Base-by-base conservation (phyloP, 2,329 filamentous ascomycete species). In the Malbranchea zuffiana region DNA sequence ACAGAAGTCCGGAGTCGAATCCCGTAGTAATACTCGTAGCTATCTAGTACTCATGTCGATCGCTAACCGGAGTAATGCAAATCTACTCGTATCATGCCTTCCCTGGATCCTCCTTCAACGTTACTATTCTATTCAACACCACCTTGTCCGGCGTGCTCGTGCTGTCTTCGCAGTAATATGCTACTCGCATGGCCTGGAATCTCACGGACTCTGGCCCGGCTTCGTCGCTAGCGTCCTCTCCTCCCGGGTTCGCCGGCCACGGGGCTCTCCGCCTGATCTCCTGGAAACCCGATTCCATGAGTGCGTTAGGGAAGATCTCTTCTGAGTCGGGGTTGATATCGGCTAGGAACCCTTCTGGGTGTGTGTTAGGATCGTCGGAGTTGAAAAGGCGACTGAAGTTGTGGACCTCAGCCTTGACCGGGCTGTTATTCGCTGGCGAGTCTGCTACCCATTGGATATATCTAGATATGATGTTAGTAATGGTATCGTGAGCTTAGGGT, bases 131-230 rank as follows among this genome's bases (percentile, higher is more conserved):
- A 64, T 96, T 96, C 19, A 96, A 64, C 32, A 96, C 74, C 46
- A 93, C 68, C 58, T 80, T 83, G n/a, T 84, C 82, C 20, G 75
- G 74, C 0, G 75, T 81, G 42, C 77, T 82, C 50, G 93, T 85
- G 15, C 72, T 74, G 56, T 95, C 87, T 57, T 68, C 44, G 66
- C 77, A 77, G 63, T 90, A 90, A 56, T 92, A 94, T 6, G 80
- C 88, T 29, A 88, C 82, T 17, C 88, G 73, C 70, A 94, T 78
- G 2, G 78, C 88, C 68, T 96, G 88, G 71, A 96, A 96, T 32
- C 88, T 71, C 5, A 95, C 80, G 37, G 71, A 80, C 61, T 84
- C 82, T 16, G 75, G 74, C 1, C 79, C 80, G 7, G 47, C n/a
- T n/a, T n/a, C n/a, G n/a, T n/a, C n/a, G n/a, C n/a, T n/a, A n/a